Conservation (phyloP, 331 rosid species). For the Stylosanthes scabra region DNA sequence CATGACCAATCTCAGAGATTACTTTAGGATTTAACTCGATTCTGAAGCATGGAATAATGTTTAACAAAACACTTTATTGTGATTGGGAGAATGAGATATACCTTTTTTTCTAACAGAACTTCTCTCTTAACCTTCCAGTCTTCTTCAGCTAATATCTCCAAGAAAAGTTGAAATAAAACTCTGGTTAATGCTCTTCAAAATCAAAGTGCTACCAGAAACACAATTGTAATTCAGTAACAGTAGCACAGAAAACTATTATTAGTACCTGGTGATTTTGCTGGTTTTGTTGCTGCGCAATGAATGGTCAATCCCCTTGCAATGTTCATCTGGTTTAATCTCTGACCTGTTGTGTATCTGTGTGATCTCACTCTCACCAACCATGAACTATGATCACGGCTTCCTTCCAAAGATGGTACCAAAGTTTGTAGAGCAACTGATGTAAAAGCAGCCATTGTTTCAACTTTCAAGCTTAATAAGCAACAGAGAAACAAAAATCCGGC, state of each 20-base stretch:
- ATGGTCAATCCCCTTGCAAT: conserved; percentile 57
- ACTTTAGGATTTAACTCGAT: no score
- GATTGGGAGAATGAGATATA: conserved; percentile 27
- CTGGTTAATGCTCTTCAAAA: conserved; percentile 30
- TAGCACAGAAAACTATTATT: neutral
- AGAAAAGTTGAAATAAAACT: conserved; percentile 37
- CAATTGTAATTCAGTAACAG: neutral
- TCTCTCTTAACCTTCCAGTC: conserved; percentile 95
- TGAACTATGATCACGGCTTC: conserved; percentile 47
- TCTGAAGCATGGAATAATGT: neutral
- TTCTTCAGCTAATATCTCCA: conserved; percentile 87
- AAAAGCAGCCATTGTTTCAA: conserved; percentile 60
- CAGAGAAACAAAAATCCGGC: conserved; percentile 11
- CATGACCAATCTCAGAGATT: no score
- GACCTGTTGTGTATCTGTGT: conserved; percentile 43
- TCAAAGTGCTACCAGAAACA: conserved; percentile 16
- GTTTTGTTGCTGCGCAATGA: conserved; percentile 76
- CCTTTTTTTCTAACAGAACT: conserved; percentile 75
- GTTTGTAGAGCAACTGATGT: conserved; percentile 55
- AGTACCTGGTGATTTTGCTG: conserved; percentile 88
- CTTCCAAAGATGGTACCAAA: conserved; percentile 53
- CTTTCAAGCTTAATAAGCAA: neutral
- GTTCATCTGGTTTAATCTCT: conserved; percentile 40
- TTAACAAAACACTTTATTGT: conserved; percentile 2
- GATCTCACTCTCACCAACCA: conserved; percentile 51